Evolutionary conservation across 345 rosid species (phyloP), one percentile per base, ranked within the genome.

Genomic region (Salix dunnii): DNA sequence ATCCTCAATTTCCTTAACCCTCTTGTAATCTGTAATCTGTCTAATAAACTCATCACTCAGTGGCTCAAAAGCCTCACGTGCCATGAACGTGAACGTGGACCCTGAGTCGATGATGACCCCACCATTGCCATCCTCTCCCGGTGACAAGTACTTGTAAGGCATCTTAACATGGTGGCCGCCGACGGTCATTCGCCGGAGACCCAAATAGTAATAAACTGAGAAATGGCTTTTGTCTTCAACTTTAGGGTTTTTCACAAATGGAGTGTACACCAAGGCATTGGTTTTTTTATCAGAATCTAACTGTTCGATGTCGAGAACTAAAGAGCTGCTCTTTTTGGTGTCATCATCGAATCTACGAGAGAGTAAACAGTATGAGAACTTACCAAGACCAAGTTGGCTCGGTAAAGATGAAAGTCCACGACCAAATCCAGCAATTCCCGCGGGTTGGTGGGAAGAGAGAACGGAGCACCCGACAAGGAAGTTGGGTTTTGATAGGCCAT

Each of bases 381-480:
- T 86, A 7, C 25, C 13, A 27, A 86, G 79, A 13, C 77, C 77
- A 16, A 86, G 83, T 74, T 86, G 89, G 58, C 68, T 31, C 0
- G 86, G 86, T 30, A 86, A 60, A 27, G 86, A 86, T 10, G 85
- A 58, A 11, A 61, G 74, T 36, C 86, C 84, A 0, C 89, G 84
- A 23, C 86, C 87, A 21, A 84, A 84, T 1, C 89, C 87, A 13
- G 87, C 86, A 33, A 84, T 78, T 55, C 89, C 87, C 2, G 83
- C 76, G 5, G 86, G 89, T 68, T 78, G 84, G 42, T 53, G 67
- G 53, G 78, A 78, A 51, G 89, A 84, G 73, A 76, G 10, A 61
- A 82, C 30, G n/a, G 89, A 86, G 81, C 89, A 86, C 3, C 89
- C 87, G 25, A 80, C 87, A 4, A 84, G 53, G 76, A 86, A 86